Percentiles rank a stretch among this genome's conserved stretches.
Evolutionary conservation across 352 stramenopile species (phyloP).

Genomic region (Phytophthora hibernalis): DNA sequence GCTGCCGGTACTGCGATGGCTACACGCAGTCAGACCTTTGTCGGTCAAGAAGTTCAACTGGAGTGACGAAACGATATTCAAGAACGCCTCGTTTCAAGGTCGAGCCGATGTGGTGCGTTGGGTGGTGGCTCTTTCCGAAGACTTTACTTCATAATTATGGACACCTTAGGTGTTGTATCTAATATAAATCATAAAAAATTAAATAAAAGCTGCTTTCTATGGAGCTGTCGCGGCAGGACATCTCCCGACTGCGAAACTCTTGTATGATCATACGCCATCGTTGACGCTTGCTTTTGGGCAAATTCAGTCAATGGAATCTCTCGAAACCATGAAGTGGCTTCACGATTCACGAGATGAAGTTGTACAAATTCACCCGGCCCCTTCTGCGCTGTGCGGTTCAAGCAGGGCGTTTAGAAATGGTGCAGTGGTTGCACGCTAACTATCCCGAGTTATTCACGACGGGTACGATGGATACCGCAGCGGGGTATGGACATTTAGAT

Average conservation of each 20-base stretch:
- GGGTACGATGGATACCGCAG: neutral
- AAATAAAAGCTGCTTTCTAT: constrained; percentile 23
- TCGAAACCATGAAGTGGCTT: constrained; percentile 23
- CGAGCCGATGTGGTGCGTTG: neutral
- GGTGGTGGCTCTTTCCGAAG: neutral
- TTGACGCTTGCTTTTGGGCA: neutral
- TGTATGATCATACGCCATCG: neutral
- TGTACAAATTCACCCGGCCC: neutral
- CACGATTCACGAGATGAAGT: constrained; percentile 20
- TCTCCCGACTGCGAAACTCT: constrained; percentile 21
- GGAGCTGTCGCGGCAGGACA: constrained; percentile 20
- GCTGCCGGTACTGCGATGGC: neutral
- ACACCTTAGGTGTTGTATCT: too few species aligned
- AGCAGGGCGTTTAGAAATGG: neutral
- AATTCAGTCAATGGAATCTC: neutral
- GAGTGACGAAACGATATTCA: neutral
- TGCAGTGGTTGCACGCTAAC: constrained; percentile 13
- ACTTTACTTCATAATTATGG: too few species aligned
- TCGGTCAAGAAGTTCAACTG: neutral
- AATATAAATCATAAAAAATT: too few species aligned
- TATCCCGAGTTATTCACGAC: constrained; percentile 1
- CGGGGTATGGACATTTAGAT: constrained; percentile 13
- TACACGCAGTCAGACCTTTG: neutral
- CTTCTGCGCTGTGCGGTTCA: neutral
- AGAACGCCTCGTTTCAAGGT: neutral